Evolutionary conservation across 2,329 filamentous ascomycete species (phyloP).

Genomic region (Fusarium virguliforme): DNA sequence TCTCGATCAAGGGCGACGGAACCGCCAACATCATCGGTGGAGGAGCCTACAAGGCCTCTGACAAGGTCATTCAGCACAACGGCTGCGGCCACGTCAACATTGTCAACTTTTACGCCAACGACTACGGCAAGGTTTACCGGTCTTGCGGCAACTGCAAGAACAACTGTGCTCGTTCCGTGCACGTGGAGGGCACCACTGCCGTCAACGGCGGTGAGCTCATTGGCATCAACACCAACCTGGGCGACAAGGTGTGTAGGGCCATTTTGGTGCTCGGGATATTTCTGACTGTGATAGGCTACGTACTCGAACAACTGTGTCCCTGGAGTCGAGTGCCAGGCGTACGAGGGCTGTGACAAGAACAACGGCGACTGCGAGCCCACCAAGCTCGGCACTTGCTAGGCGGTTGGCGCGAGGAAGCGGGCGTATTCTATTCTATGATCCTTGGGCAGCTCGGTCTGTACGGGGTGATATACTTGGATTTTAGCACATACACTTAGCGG

Average conservation of each 20-base stretch:
- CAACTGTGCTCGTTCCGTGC: conserved; percentile 61
- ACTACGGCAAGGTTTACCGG: conserved; percentile 62
- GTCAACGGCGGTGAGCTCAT: conserved; percentile 59
- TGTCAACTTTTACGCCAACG: conserved; percentile 61
- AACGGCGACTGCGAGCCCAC: conserved; percentile 49
- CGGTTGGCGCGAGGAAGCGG: neutral
- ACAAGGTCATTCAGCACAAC: conserved; percentile 66
- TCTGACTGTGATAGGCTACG: conserved; percentile 42
- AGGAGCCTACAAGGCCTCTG: conserved; percentile 61
- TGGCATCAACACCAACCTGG: conserved; percentile 60
- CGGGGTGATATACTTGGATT: conserved; percentile 9
- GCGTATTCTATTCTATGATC: conserved; percentile 10
- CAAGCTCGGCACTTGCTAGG: conserved; percentile 51
- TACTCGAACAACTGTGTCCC: conserved; percentile 51
- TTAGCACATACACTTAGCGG: conserved; percentile 7
- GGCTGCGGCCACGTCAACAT: conserved; percentile 61
- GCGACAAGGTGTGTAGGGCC: conserved; percentile 43
- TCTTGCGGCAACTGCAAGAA: conserved; percentile 50
- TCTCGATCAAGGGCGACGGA: conserved; percentile 55
- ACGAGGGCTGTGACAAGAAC: conserved; percentile 50
- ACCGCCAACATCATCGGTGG: conserved; percentile 61
- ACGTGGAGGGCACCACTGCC: conserved; percentile 60
- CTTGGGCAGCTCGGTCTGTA: neutral
- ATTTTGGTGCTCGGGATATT: neutral
- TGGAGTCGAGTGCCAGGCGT: conserved; percentile 49